A percentile compares a stretch with the other conserved stretches of the same genome.
Evolutionary conservation across 305 asterid species (phyloP).

Genomic region (Stenogyne calaminthoides): DNA sequence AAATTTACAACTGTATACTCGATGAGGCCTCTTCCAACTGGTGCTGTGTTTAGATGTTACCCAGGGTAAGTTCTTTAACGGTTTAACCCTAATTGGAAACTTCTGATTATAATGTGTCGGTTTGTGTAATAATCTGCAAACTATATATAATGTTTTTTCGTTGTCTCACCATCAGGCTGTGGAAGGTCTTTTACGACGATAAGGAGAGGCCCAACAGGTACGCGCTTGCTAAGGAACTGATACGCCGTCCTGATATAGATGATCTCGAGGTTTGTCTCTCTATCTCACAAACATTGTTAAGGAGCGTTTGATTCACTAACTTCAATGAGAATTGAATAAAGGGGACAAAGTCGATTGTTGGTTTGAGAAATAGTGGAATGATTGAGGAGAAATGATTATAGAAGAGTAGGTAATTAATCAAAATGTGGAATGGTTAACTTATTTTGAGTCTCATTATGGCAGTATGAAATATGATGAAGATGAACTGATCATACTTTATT

Average conservation of each 20-base stretch:
- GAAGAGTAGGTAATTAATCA: too few species aligned
- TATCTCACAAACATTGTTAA: not conserved
- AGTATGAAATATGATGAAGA: too few species aligned
- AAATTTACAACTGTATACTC: conserved; percentile 79
- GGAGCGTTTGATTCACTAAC: too few species aligned
- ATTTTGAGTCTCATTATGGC: too few species aligned
- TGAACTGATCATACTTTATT: too few species aligned
- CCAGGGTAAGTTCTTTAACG: conserved; percentile 91
- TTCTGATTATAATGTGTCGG: not conserved
- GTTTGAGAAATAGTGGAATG: too few species aligned
- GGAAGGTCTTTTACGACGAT: conserved; percentile 96
- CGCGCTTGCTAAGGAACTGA: conserved; percentile 77
- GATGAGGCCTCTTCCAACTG: conserved; percentile 81
- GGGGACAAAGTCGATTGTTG: too few species aligned
- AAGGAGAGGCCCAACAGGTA: conserved; percentile 86
- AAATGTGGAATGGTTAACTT: too few species aligned
- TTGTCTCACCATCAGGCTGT: conserved; percentile 45
- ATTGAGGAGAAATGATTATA: too few species aligned
- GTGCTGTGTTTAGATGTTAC: conserved; percentile 92
- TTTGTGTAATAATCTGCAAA: not conserved
- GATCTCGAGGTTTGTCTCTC: conserved; percentile 79
- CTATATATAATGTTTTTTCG: not conserved
- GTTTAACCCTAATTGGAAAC: not conserved
- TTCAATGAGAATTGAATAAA: too few species aligned
- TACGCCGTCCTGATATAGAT: conserved; percentile 78